Percentiles rank a stretch among this genome's conserved stretches.
phyloP scores from a whole-genome alignment of 257 asterid species.

The Nicotiana benthamiana region DNA sequence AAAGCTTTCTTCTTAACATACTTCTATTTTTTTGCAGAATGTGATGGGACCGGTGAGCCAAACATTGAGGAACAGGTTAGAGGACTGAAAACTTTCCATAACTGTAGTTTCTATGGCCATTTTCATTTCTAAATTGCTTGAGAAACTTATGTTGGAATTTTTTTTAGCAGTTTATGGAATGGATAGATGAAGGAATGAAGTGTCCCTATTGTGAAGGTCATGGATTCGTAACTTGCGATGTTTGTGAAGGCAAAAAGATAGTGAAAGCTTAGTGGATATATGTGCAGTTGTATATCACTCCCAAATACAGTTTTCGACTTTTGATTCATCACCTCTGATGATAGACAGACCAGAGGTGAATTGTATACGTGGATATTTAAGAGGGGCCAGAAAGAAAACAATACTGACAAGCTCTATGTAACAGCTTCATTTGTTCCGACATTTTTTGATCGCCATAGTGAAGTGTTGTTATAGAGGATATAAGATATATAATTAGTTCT shows the following conservation, averaged over 20 bases:
- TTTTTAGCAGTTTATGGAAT: conserved; percentile 69
- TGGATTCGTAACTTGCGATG: conserved; percentile 59
- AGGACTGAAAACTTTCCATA: neutral
- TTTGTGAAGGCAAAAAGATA: conserved; percentile 44
- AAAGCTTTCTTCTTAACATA: neutral
- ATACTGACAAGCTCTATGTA: neutral
- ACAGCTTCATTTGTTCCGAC: too few relatives aligned
- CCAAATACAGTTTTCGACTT: neutral
- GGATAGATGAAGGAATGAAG: conserved; percentile 77
- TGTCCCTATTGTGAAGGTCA: conserved; percentile 85
- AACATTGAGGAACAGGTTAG: conserved; percentile 87
- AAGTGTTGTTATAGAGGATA: too few relatives aligned
- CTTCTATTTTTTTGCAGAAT: conserved; percentile 43
- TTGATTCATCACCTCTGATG: neutral
- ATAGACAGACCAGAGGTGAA: neutral
- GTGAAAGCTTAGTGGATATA: conserved; percentile 13
- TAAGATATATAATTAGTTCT: too few relatives aligned
- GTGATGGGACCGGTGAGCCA: conserved; percentile 98
- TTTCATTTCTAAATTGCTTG: neutral
- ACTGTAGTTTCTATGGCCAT: neutral
- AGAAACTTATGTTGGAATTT: neutral
- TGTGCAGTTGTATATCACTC: neutral
- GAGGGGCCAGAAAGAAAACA: neutral
- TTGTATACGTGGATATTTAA: neutral
- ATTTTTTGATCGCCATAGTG: too few relatives aligned